phyloP scores from a whole-genome alignment of 768 basidiomycete genomes.

The Phylloporus sp. region DNA sequence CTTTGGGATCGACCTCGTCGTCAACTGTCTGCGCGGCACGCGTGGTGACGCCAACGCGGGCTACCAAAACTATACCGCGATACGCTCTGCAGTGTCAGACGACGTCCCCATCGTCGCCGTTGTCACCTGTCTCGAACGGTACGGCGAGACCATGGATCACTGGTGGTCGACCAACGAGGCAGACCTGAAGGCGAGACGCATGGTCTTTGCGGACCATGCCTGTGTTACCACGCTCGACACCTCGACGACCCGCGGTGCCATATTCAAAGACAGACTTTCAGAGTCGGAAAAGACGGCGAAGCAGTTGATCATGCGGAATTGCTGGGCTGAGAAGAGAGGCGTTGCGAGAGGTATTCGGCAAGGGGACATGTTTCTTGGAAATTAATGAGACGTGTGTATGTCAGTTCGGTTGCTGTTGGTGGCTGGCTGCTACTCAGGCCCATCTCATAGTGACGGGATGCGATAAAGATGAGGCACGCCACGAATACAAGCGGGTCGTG shows the following conservation, averaged over 20 bases:
- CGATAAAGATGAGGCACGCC: not conserved
- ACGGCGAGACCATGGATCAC: conserved; percentile 28
- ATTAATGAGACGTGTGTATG: conserved; percentile 23
- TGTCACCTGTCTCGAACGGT: conserved; percentile 31
- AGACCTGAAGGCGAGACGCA: conserved; percentile 31
- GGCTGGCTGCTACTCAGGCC: conserved; percentile 3
- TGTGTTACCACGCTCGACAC: conserved; percentile 37
- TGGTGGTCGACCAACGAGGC: conserved; percentile 40
- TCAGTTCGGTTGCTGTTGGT: conserved; percentile 12
- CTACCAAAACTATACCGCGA: conserved; percentile 24
- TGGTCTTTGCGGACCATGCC: conserved; percentile 36
- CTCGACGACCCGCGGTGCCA: conserved; percentile 10
- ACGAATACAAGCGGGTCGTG: conserved; percentile 4
- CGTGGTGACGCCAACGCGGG: conserved; percentile 29
- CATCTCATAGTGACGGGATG: not conserved
- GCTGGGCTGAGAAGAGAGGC: conserved; percentile 24
- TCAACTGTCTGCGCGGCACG: conserved; percentile 26
- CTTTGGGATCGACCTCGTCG: conserved; percentile 27
- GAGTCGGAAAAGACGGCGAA: conserved; percentile 21
- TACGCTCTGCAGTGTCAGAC: conserved; percentile 27
- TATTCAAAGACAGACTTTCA: conserved; percentile 23
- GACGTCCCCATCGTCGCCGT: conserved; percentile 31
- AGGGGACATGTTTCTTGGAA: conserved; percentile 25
- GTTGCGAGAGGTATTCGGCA: conserved; percentile 19
- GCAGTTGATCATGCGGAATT: conserved; percentile 25